Conservation (phyloP, 495 filamentous ascomycete genomes). For the Chaetomium fimeti region DNA sequence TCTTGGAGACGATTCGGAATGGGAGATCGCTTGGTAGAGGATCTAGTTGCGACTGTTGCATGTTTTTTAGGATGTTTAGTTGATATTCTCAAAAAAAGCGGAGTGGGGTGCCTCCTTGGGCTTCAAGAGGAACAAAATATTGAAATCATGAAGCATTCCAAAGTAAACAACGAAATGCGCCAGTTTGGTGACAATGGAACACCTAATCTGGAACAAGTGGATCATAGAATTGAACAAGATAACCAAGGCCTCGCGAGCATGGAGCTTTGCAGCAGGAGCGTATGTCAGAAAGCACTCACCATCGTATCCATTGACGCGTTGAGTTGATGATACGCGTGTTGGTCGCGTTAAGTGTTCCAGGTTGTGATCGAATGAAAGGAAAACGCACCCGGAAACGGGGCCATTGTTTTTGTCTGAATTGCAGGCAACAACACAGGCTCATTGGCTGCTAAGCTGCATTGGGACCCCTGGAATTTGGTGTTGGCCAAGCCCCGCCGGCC, state of each 20-base stretch:
- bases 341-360: slow-evolving; percentile 26
- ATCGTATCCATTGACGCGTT: slow-evolving; percentile 25
- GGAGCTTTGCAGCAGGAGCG: neutral
- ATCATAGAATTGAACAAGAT: neutral
- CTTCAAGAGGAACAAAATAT: neutral
- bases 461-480: neutral
- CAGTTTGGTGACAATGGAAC: slow-evolving; percentile 9
- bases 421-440: slow-evolving; percentile 5
- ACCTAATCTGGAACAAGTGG: neutral
- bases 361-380: slow-evolving; percentile 1
- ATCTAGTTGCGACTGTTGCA: slow-evolving; percentile 79
- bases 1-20: slow-evolving; percentile 92
- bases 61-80: slow-evolving; percentile 32
- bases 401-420: slow-evolving; percentile 16
- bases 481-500: slow-evolving; percentile 5
- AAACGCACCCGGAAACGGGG: neutral
- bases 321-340: slow-evolving; percentile 19
- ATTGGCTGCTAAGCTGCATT: slow-evolving; percentile 21
- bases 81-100: slow-evolving; percentile 4
- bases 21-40: slow-evolving; percentile 83
- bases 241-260: neutral
- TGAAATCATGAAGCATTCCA: slow-evolving; percentile 15
- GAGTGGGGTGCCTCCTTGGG: slow-evolving; percentile 8
- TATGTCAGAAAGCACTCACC: slow-evolving; percentile 25
- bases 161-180: slow-evolving; percentile 3